These are phyloP conservation scores for Agrocybe pediades DNA, from an alignment of 768 basidiomycete species.

Conservation along the genomic window DNA sequence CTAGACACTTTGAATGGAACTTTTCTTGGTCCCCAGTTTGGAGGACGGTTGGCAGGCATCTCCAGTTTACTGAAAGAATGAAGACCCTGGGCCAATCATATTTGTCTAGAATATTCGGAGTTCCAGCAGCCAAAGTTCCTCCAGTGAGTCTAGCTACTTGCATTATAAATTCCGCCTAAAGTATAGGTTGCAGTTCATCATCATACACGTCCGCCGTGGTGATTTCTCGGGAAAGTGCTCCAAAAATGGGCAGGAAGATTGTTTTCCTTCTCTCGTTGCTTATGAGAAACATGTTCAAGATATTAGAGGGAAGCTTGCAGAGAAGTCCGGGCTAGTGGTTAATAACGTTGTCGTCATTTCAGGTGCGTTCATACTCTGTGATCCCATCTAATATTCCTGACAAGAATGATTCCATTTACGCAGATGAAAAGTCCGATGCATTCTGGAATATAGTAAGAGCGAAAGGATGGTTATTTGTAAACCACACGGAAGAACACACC, in stretches of 20 bases:
- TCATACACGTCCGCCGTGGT: slow-evolving; percentile 45
- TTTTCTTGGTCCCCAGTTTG: slow-evolving; percentile 43
- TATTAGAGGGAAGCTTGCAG: slow-evolving; percentile 31
- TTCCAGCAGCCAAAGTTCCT: slow-evolving; percentile 27
- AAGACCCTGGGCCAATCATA: slow-evolving; percentile 33
- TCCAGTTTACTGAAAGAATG: slow-evolving; percentile 33
- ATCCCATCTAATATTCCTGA: not conserved
- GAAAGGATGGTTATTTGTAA: slow-evolving; percentile 41
- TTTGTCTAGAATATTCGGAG: slow-evolving; percentile 29
- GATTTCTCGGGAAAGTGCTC: slow-evolving; percentile 35
- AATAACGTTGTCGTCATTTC: slow-evolving; percentile 5
- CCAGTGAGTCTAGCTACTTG: too few species aligned
- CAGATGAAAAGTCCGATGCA: slow-evolving; percentile 39
- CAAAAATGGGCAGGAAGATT: slow-evolving; percentile 26
- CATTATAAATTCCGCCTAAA: too few species aligned
- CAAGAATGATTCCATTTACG: slow-evolving; percentile 27
- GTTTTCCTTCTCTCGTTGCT: slow-evolving; percentile 36
- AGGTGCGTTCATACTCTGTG: not conserved
- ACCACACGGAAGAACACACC: slow-evolving; percentile 35
- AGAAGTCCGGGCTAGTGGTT: slow-evolving; percentile 27
- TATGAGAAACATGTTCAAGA: slow-evolving; percentile 36
- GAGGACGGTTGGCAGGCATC: slow-evolving; percentile 38
- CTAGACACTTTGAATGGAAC: slow-evolving; percentile 32
- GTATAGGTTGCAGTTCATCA: slow-evolving; percentile 35
- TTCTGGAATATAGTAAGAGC: slow-evolving; percentile 38